Evolutionary conservation across 2,329 filamentous ascomycete genomes (phyloP).

Genomic region (Zymoseptoria ardabiliae): DNA sequence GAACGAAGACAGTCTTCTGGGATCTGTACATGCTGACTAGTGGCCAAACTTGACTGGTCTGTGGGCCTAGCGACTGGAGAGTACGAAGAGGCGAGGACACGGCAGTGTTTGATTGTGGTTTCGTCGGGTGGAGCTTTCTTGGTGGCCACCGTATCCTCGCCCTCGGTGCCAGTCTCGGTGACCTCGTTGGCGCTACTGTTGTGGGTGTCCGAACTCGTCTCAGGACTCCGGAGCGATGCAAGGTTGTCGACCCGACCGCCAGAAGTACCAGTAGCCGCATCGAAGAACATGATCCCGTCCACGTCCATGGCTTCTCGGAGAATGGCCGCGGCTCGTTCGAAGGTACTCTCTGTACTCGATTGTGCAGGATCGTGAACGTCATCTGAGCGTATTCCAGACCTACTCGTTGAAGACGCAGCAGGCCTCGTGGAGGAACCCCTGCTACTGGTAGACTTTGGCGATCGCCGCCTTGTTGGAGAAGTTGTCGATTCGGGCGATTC

Average conservation of each 20-base stretch:
- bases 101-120: constrained; percentile 11
- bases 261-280: constrained; percentile 26
- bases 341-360: constrained; percentile 27
- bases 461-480: constrained; percentile 1
- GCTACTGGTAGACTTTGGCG: background rate
- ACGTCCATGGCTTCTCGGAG: constrained; percentile 43
- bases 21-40: constrained; percentile 5
- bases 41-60: background rate
- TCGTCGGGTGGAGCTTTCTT: constrained; percentile 6
- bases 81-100: constrained; percentile 18
- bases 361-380: constrained; percentile 9
- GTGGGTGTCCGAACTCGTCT: constrained; percentile 14
- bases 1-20: constrained; percentile 19
- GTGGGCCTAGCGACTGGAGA: background rate
- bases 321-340: constrained; percentile 42
- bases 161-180: constrained; percentile 14
- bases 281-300: constrained; percentile 43
- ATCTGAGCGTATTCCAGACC: constrained; percentile 8
- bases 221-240: constrained; percentile 7
- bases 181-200: constrained; percentile 11
- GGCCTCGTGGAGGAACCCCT: background rate
- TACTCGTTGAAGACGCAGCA: constrained; percentile 2
- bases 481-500: background rate
- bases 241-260: constrained; percentile 19
- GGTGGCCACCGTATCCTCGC: constrained; percentile 11